Evolutionary conservation across 768 basidiomycete genomes (phyloP).

Genomic region (Mycena amicta): DNA sequence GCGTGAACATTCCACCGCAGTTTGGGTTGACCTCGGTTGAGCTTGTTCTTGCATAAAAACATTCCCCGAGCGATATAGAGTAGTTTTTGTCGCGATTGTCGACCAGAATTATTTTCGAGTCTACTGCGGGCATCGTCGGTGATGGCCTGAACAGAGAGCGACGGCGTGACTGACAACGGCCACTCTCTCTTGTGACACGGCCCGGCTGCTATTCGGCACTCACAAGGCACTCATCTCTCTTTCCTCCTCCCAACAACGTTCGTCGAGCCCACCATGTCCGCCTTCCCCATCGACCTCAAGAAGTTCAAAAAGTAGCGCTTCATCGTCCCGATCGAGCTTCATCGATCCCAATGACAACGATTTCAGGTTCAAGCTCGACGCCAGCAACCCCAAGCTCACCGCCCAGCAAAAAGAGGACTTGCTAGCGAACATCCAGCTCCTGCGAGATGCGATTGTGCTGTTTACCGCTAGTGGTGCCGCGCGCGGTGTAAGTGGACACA

Average conservation of each 20-base stretch:
- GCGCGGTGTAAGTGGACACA: conserved; percentile 85
- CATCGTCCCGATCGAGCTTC: conserved; percentile 1
- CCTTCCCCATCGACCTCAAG: conserved; percentile 79
- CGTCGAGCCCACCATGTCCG: conserved; percentile 36
- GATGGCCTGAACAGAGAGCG: background rate
- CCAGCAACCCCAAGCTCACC: conserved; percentile 61
- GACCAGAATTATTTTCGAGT: background rate
- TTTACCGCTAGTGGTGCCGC: conserved; percentile 88
- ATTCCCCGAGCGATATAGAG: background rate
- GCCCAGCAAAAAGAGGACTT: conserved; percentile 62
- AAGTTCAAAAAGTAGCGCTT: conserved; percentile 66
- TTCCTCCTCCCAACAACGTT: background rate
- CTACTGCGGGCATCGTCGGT: background rate
- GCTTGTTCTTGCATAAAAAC: conserved; percentile 5
- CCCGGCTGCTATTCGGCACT: no score
- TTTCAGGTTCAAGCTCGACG: conserved; percentile 73
- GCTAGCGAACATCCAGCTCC: conserved; percentile 71
- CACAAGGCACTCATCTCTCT: no score
- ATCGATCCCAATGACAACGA: no score
- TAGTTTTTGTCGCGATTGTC: background rate
- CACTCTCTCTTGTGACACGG: background rate
- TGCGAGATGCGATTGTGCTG: conserved; percentile 83
- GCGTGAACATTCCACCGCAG: conserved; percentile 21
- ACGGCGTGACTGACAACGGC: background rate
- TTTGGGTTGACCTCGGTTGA: conserved; percentile 18